phyloP scores from a whole-genome alignment of 768 basidiomycete species.

The Pleurotus cornucopiae region DNA sequence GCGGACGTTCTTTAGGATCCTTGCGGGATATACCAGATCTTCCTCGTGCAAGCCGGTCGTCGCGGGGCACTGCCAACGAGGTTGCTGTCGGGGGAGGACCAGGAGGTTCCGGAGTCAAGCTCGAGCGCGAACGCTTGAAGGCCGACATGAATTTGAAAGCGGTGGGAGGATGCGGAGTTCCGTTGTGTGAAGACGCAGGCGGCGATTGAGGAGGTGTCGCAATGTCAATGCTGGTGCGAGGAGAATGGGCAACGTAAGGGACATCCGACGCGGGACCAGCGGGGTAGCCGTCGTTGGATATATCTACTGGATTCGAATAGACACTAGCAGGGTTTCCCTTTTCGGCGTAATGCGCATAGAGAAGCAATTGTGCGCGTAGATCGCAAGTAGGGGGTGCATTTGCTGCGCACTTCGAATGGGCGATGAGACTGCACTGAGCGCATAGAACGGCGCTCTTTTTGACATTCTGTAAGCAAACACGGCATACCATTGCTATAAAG shows the following conservation, averaged over 20 bases:
- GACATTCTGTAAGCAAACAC: slow-evolving; percentile 74
- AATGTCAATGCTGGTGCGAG: slow-evolving; percentile 46
- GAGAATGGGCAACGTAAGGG: slow-evolving; percentile 42
- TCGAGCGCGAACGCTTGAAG: slow-evolving; percentile 65
- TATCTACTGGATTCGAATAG: slow-evolving; percentile 51
- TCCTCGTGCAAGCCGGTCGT: slow-evolving; percentile 11
- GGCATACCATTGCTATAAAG: slow-evolving; percentile 73
- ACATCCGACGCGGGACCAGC: slow-evolving; percentile 49
- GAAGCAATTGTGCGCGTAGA: slow-evolving; percentile 72
- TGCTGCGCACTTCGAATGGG: slow-evolving; percentile 71
- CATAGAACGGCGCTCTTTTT: slow-evolving; percentile 89
- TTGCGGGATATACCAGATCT: slow-evolving; percentile 23
- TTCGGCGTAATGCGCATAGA: slow-evolving; percentile 77
- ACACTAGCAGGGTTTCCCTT: slow-evolving; percentile 51
- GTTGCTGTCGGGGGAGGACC: slow-evolving; percentile 25
- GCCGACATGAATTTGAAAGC: slow-evolving; percentile 63
- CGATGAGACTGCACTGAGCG: slow-evolving; percentile 84
- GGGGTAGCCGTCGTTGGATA: slow-evolving; percentile 27
- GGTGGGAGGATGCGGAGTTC: slow-evolving; percentile 41
- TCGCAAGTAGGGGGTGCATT: slow-evolving; percentile 81
- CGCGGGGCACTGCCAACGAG: slow-evolving; percentile 17
- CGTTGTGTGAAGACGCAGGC: slow-evolving; percentile 14
- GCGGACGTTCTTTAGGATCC: slow-evolving; percentile 42
- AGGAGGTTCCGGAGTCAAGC: slow-evolving; percentile 41
- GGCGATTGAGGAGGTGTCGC: slow-evolving; percentile 28